Conservation (phyloP, 345 rosid genomes). For the Lumnitzera littorea region DNA sequence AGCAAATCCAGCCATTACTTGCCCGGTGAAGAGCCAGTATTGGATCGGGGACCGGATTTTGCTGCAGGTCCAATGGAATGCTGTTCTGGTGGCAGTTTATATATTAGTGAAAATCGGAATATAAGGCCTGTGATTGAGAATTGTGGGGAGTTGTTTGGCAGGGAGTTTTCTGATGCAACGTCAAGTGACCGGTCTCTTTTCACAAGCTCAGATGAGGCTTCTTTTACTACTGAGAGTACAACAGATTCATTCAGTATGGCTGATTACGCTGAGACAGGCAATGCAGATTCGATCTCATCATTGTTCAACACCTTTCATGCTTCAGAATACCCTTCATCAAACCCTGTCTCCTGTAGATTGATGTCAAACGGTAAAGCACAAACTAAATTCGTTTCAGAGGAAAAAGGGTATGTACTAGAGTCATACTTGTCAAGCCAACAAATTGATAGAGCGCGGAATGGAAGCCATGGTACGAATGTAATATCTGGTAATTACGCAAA, state of each 20-base stretch:
- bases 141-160: constrained; percentile 4
- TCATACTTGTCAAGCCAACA: constrained; percentile 26
- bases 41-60: constrained; percentile 15
- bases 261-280: constrained; percentile 54
- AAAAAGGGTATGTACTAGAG: constrained; percentile 32
- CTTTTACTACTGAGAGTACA: constrained; percentile 83
- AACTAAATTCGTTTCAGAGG: constrained; percentile 43
- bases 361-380: constrained; percentile 39
- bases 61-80: constrained; percentile 8
- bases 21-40: constrained; percentile 16
- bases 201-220: constrained; percentile 88
- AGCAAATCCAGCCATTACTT: constrained; percentile 24
- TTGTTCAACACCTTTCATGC: constrained; percentile 39
- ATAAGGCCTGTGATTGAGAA: constrained; percentile 20
- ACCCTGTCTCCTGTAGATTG: constrained; percentile 50
- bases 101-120: constrained; percentile 15
- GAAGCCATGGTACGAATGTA: constrained; percentile 13
- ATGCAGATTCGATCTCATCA: constrained; percentile 34
- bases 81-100: constrained; percentile 13
- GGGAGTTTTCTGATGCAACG: constrained; percentile 52
- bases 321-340: constrained; percentile 31
- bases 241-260: constrained; percentile 77
- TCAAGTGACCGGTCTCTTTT: constrained; percentile 83
- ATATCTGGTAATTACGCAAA: constrained; percentile 33
- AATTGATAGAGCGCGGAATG: constrained; percentile 4